These are phyloP conservation scores for Ceratocystis destructans DNA, from an alignment of 2,329 filamentous ascomycete genomes.

Conservation along the genomic window DNA sequence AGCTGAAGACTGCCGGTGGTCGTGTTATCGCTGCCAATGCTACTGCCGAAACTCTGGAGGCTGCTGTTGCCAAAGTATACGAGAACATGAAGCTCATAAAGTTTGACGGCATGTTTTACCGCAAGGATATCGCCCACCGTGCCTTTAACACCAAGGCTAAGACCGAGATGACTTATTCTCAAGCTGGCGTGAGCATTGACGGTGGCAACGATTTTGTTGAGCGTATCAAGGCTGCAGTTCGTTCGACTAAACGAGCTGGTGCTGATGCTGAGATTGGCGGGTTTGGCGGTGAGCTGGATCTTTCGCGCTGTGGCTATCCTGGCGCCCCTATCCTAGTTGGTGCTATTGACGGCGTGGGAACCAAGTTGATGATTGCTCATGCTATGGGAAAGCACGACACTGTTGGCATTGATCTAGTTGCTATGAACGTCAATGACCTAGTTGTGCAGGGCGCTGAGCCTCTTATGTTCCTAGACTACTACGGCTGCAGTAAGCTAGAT, in stretches of 20 bases:
- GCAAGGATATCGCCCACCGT: conserved; percentile 81
- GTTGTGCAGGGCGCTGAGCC: conserved; percentile 92
- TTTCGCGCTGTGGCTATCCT: conserved; percentile 46
- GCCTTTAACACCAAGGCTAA: conserved; percentile 39
- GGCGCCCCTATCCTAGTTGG: conserved; percentile 68
- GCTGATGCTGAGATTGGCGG: conserved; percentile 90
- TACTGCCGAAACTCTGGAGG: conserved; percentile 54
- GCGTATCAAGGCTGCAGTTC: conserved; percentile 81
- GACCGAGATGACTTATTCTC: conserved; percentile 65
- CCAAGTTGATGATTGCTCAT: conserved; percentile 93
- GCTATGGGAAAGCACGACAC: conserved; percentile 80
- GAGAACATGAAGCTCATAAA: conserved; percentile 57
- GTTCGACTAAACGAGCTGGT: conserved; percentile 68
- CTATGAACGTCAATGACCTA: conserved; percentile 98
- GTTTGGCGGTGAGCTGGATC: conserved; percentile 78
- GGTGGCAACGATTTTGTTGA: conserved; percentile 86
- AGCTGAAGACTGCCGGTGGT: conserved; percentile 67
- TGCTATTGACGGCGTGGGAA: conserved; percentile 91
- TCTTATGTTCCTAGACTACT: conserved; percentile 95
- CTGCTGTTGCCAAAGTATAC: conserved; percentile 81
- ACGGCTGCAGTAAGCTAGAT: conserved; percentile 80
- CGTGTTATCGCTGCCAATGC: conserved; percentile 90
- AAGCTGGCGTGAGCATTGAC: conserved; percentile 87
- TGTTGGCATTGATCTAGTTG: conserved; percentile 90
- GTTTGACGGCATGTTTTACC: conserved; percentile 81